phyloP scores from a whole-genome alignment of 768 basidiomycete species.

The Auricularia sp. region DNA sequence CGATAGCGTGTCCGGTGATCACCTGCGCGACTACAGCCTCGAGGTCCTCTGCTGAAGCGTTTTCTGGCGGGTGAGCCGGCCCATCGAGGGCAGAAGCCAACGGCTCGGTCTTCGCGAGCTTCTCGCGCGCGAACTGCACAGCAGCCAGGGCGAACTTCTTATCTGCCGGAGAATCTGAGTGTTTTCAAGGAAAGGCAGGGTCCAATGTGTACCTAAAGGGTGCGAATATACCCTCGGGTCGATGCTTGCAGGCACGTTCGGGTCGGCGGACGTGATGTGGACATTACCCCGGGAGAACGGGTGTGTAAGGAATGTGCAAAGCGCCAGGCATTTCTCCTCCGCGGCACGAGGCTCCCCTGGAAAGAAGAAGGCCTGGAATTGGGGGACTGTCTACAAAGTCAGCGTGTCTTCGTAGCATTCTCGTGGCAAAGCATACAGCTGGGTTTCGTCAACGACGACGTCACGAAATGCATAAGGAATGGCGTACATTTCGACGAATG shows the following conservation, averaged over 20 bases:
- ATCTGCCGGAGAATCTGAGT: background rate
- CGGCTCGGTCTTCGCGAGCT: background rate
- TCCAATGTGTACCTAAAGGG: background rate
- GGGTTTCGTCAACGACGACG: no score
- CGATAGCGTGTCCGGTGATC: slow-evolving; percentile 24
- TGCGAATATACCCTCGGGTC: background rate
- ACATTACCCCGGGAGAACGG: background rate
- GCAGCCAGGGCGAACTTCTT: background rate
- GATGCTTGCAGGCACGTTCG: background rate
- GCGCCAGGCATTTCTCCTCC: background rate
- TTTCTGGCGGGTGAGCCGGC: background rate
- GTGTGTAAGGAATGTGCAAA: background rate
- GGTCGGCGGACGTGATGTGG: background rate
- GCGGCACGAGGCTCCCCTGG: background rate
- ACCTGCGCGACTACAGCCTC: background rate
- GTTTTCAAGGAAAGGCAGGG: background rate
- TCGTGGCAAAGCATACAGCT: no score
- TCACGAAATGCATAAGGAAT: no score
- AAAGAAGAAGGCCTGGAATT: background rate
- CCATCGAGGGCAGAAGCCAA: background rate
- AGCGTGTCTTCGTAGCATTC: no score
- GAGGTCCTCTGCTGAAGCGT: background rate
- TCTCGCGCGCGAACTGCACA: background rate
- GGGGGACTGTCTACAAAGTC: background rate
- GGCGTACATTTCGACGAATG: background rate